A percentile compares a stretch with the other conserved stretches of the same genome.
Conservation (phyloP, 495 filamentous ascomycete species). For the Cladorrhinum samala region DNA sequence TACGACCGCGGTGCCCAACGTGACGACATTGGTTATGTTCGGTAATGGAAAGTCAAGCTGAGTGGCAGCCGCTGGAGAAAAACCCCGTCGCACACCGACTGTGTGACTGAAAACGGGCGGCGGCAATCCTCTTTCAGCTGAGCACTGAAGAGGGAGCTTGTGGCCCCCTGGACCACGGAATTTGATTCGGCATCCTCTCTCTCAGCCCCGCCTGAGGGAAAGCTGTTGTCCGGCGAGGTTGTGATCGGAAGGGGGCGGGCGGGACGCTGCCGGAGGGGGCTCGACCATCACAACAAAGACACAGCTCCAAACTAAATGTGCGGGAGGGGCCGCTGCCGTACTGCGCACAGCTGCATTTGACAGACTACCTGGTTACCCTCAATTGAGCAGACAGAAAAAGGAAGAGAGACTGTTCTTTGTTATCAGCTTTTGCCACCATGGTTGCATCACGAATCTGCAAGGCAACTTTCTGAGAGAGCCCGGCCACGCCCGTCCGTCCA, state of each 20-base stretch:
- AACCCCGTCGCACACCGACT: conserved; percentile 9
- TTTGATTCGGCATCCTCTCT: no score
- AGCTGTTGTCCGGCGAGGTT: no score
- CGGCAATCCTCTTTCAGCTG: conserved; percentile 1
- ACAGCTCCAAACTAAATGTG: conserved; percentile 1
- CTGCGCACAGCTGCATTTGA: conserved; percentile 1
- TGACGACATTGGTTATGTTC: conserved; percentile 4
- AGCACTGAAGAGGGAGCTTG: not conserved
- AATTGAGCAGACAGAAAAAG: not conserved
- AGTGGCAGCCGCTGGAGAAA: not conserved
- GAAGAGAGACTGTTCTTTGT: not conserved
- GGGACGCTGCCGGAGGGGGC: conserved; percentile 8
- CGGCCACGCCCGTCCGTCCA: not conserved
- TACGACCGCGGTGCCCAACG: not conserved
- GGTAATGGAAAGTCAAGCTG: not conserved
- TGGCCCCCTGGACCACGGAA: not conserved
- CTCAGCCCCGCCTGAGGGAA: no score
- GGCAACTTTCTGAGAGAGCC: conserved; percentile 6
- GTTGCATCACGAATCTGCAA: conserved; percentile 11
- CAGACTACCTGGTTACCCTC: not conserved
- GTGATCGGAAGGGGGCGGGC: no score
- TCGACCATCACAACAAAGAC: not conserved
- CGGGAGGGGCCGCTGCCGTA: conserved; percentile 12
- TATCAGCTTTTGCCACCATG: conserved; percentile 1
- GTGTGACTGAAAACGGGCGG: conserved; percentile 9